Base-by-base conservation (phyloP, 2,329 filamentous ascomycete genomes). In the Clarireedia homoeocarpa region DNA sequence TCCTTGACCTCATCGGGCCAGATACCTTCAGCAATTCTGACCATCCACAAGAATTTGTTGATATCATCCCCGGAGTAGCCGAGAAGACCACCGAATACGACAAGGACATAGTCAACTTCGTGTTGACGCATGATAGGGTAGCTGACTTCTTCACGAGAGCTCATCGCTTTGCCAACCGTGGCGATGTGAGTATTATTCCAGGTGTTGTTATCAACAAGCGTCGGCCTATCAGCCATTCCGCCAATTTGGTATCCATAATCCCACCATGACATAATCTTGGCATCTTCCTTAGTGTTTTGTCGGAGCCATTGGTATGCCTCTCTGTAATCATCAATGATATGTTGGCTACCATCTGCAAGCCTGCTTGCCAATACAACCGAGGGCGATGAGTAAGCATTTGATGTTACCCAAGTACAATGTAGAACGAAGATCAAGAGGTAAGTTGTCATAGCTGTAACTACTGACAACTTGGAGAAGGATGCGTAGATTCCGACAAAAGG, bases 131-230 rank as follows among this genome's bases (percentile, higher is more conserved):
- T 92, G 70, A 99, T 99, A 2, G 91, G 90, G 73, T 99, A 99
- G 75, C 91, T 96, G 73, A 97, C 91, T 73, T 99, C 95, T 73
- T 99, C 94, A 47, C 89, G 81, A 6, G 91, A 96, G 75, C 88
- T 94, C 94, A 99, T 97, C 44, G 94, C 94, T 77, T 99, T 99
- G 69, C 94, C 94, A 57, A 99, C 94, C 14, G 94, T 99, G 53
- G 94, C 94, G 74, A 99, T 99, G 72, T 99, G 94, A 6, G 94
- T 99, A 77, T 99, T 99, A 79, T 99, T 99, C 94, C 94, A 99
- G 2, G 94, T 99, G 77, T 99, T 99, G 79, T 99, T 99, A 78
- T 99, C 94, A 36, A 99, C 94, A 36, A 99, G 80, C 1, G 94
- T 99, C 36, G 94, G 94, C 54, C 94, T 84, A 72, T 99, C 94